Evolutionary conservation across 495 filamentous ascomycete species (phyloP), one percentile per base, ranked within the genome.

Genomic region (Xylaria longipes): DNA sequence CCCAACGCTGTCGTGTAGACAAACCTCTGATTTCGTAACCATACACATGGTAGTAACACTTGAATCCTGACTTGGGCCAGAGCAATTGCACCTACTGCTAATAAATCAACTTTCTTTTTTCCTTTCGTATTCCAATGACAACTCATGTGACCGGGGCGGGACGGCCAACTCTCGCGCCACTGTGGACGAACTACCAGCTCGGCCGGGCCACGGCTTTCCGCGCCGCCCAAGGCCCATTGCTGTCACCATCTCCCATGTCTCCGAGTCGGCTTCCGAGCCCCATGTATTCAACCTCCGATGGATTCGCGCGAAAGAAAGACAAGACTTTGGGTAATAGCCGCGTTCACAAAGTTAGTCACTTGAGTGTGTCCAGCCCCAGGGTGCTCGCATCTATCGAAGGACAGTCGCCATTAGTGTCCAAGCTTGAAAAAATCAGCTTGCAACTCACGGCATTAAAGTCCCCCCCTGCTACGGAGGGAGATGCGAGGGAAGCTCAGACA

Each of bases 321-420:
- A 73, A 76, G 52, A 80, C 81, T n/a, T 70, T 84, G 72, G 70
- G 84, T 20, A 78, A 83, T 45, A 80, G 79, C 45, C 69, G 84
- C 6, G 82, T 82, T 29, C 79, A 76, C 45, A 78, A 76, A 60
- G 69, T 69, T n/a, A 75, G 71, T 14, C 68, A 61, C 39, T n/a
- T 43, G 5, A 63, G 69, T 35, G 33, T 69, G 3, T 56, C 75
- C 12, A 77, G 56, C 58, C 70, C 74, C 39, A 75, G 46, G 17
- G 48, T 72, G 27, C 56, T 75, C 1, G 58, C 65, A 14, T 73
- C 77, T 9, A 72, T 75, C 41, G 71, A 75, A 11, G 77, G 75
- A 31, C 72, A 70, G 20, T 78, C 77, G 33, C 77, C 74, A 14
- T 65, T 77, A 27, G 77, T 77, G 14, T 75, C 76, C 8, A 75